Percentiles rank a stretch among this genome's conserved stretches.
Conservation (phyloP, 1,284 basidiomycete species). For the Boletus albobrunnescens region DNA sequence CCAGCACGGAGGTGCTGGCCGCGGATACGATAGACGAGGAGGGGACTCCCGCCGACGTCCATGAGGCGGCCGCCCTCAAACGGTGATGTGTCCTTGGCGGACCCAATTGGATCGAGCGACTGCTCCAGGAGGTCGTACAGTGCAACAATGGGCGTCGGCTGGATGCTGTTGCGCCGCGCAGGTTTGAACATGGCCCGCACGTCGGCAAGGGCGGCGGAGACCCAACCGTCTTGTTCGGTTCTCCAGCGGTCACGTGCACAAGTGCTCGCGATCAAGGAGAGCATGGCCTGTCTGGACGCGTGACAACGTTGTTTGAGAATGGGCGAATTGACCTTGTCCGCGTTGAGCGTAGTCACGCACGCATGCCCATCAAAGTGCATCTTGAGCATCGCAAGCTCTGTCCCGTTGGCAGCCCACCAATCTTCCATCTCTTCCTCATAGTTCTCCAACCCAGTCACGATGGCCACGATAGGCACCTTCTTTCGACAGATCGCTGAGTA, state of each 20-base stretch:
- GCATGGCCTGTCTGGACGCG: slow-evolving; percentile 20
- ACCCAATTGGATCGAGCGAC: slow-evolving; percentile 1
- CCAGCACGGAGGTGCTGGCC: slow-evolving; percentile 24
- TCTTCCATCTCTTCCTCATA: slow-evolving; percentile 29
- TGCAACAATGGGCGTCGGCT: slow-evolving; percentile 16
- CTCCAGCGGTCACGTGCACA: slow-evolving; percentile 25
- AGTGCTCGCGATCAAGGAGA: slow-evolving; percentile 18
- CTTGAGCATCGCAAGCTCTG: slow-evolving; percentile 21
- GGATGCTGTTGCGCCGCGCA: slow-evolving; percentile 1
- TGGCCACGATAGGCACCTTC: slow-evolving; percentile 29
- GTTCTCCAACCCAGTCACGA: slow-evolving; percentile 31
- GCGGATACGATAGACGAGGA: slow-evolving; percentile 23
- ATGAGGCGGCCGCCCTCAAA: slow-evolving; percentile 22
- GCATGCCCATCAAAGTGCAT: slow-evolving; percentile 33
- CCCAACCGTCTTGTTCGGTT: slow-evolving; percentile 20
- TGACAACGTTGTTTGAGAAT: slow-evolving; percentile 26
- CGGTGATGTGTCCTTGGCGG: slow-evolving; percentile 10
- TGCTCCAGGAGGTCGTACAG: slow-evolving; percentile 23
- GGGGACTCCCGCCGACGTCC: slow-evolving; percentile 15
- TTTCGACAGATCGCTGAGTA: slow-evolving; percentile 33
- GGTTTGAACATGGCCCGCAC: slow-evolving; percentile 24
- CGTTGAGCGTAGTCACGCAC: slow-evolving; percentile 29
- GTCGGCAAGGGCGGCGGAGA: slow-evolving; percentile 20
- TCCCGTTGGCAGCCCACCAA: slow-evolving; percentile 30
- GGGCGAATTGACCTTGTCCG: slow-evolving; percentile 30